phyloP scores from a whole-genome alignment of 805 yeast species.

The Blastobotrys peoriensis region DNA sequence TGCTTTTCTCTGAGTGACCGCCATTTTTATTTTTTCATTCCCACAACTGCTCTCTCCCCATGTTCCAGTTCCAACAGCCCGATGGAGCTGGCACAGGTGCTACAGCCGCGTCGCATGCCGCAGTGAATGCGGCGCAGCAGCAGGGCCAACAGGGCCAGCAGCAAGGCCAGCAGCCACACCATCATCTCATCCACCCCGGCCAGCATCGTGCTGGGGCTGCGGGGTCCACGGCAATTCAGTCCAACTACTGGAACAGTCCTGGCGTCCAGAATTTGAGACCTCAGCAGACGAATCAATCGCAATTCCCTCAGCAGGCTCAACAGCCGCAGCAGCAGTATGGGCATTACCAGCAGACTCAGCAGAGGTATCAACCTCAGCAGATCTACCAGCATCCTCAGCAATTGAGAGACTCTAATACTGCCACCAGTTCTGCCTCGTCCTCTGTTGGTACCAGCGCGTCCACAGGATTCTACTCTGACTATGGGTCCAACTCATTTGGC shows the following conservation, averaged over 20 bases:
- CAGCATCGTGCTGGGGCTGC: background rate
- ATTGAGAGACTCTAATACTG: background rate
- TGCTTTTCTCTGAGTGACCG: background rate
- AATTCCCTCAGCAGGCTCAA: conserved; percentile 6
- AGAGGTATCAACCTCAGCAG: conserved; percentile 6
- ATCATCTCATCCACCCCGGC: conserved; percentile 1
- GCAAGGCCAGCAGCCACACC: conserved; percentile 5
- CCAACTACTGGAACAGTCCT: background rate
- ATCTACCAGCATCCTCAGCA: background rate
- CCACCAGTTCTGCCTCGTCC: background rate
- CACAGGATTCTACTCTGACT: background rate
- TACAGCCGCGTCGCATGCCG: background rate
- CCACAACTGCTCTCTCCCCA: background rate
- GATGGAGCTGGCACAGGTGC: conserved; percentile 1
- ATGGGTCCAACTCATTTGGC: background rate
- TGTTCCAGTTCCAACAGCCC: conserved; percentile 10
- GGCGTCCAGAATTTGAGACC: background rate
- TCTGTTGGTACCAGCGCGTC: too few species aligned
- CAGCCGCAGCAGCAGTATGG: conserved; percentile 15
- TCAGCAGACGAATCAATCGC: conserved; percentile 6
- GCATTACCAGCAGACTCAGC: conserved; percentile 3
- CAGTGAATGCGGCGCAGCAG: background rate
- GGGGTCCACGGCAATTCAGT: background rate
- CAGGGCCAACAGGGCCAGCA: conserved; percentile 7
- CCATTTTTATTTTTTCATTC: background rate